Conservation (phyloP, 129 eudicot genomes). For the Arctium minus region DNA sequence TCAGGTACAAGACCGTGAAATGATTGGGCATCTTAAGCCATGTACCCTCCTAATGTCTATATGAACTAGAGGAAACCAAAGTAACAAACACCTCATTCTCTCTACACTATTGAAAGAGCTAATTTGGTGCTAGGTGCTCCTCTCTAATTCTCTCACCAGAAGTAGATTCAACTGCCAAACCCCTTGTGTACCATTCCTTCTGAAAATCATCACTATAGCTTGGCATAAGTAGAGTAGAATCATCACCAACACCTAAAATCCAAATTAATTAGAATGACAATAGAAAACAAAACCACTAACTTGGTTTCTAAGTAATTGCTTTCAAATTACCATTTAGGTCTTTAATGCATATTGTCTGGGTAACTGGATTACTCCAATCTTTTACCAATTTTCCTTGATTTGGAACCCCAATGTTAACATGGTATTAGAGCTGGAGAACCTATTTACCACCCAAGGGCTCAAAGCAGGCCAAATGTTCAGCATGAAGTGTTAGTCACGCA, state of each 20-base stretch:
- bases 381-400: not conserved
- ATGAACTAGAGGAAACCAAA: not conserved
- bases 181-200: not conserved
- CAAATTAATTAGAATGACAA: not conserved
- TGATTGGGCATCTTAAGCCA: not conserved
- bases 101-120: not conserved
- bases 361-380: too few relatives aligned
- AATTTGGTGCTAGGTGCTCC: not conserved
- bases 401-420: not conserved
- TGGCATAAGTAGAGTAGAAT: not conserved
- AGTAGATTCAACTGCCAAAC: not conserved
- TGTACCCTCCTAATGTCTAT: not conserved
- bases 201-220: not conserved
- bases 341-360: not conserved
- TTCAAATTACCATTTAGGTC: too few relatives aligned
- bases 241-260: not conserved
- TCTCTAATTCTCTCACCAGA: not conserved
- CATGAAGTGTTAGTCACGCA: not conserved
- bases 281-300: not conserved
- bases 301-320: not conserved
- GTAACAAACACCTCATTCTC: not conserved
- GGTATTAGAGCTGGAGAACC: not conserved
- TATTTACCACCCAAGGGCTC: not conserved
- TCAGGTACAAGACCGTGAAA: too few relatives aligned
- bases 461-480: not conserved